phyloP scores from a whole-genome alignment of 2,329 filamentous ascomycete genomes.

The Ceratocystis albifundus region DNA sequence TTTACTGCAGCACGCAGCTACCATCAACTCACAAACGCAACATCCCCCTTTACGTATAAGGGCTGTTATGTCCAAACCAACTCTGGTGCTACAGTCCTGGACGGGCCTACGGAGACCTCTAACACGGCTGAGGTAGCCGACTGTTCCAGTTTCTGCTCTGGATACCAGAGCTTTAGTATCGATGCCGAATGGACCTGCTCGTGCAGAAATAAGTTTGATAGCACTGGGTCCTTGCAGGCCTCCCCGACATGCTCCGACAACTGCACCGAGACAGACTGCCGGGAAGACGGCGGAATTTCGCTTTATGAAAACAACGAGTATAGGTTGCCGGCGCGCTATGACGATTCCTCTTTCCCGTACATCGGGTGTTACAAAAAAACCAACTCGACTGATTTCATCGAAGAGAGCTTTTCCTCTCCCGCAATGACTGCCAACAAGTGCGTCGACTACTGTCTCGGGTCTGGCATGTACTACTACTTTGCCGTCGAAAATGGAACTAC shows the following conservation, averaged over 20 bases:
- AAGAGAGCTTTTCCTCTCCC: conserved; percentile 3
- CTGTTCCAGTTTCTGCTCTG: conserved; percentile 1
- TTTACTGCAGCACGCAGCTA: not conserved
- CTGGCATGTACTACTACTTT: conserved; percentile 20
- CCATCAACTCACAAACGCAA: not conserved
- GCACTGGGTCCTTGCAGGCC: not conserved
- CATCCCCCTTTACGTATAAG: not conserved
- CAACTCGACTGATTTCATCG: not conserved
- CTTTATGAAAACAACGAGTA: conserved; percentile 6
- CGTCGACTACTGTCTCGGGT: conserved; percentile 12
- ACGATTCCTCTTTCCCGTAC: conserved; percentile 8
- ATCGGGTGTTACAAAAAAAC: conserved; percentile 11
- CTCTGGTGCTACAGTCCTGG: not conserved
- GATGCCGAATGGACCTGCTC: not conserved
- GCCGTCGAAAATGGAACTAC: conserved; percentile 1
- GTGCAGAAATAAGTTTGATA: not conserved
- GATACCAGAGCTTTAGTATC: conserved; percentile 9
- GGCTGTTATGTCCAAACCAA: conserved; percentile 4
- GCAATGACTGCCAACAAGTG: conserved; percentile 15
- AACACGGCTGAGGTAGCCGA: not conserved
- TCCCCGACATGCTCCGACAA: not conserved
- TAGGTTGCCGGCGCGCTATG: not conserved
- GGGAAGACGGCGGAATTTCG: not conserved
- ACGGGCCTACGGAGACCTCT: not conserved
- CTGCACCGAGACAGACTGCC: not conserved